These are phyloP conservation scores for Tylopilus vinaceipallidus DNA, from an alignment of 768 basidiomycete species.

Conservation along the genomic window DNA sequence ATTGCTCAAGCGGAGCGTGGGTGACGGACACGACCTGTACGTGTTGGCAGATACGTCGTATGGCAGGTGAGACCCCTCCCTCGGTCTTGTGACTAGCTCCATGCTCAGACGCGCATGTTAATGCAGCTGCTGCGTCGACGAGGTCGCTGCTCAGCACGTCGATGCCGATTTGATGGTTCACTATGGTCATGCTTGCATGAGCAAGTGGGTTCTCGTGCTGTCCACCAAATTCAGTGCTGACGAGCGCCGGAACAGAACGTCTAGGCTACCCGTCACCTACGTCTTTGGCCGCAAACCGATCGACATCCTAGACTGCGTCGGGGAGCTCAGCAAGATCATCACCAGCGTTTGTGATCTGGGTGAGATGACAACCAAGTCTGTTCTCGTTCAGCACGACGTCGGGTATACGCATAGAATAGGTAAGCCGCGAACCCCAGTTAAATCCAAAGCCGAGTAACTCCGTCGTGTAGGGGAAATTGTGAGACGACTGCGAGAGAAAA, in stretches of 20 bases:
- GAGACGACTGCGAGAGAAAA: conserved; percentile 21
- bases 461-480: conserved; percentile 16
- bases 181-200: conserved; percentile 96
- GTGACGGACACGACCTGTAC: conserved; percentile 59
- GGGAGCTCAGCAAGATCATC: conserved; percentile 39
- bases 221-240: neutral
- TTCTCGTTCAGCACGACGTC: conserved; percentile 75
- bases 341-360: conserved; percentile 5
- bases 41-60: conserved; percentile 98
- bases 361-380: conserved; percentile 19
- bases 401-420: conserved; percentile 69
- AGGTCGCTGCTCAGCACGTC: conserved; percentile 92
- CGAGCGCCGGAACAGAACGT: conserved; percentile 53
- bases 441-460: too few species aligned
- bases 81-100: neutral
- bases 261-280: conserved; percentile 85
- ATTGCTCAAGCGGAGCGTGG: conserved; percentile 51
- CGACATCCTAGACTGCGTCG: conserved; percentile 51
- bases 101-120: neutral
- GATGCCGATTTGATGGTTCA: conserved; percentile 91
- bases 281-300: conserved; percentile 79
- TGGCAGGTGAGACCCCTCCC: conserved; percentile 61
- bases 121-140: conserved; percentile 89
- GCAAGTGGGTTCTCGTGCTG: conserved; percentile 56
- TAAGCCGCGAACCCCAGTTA: conserved; percentile 34